Base-by-base conservation (phyloP, 1,284 basidiomycete species). In the Austropuccinia psidii region DNA sequence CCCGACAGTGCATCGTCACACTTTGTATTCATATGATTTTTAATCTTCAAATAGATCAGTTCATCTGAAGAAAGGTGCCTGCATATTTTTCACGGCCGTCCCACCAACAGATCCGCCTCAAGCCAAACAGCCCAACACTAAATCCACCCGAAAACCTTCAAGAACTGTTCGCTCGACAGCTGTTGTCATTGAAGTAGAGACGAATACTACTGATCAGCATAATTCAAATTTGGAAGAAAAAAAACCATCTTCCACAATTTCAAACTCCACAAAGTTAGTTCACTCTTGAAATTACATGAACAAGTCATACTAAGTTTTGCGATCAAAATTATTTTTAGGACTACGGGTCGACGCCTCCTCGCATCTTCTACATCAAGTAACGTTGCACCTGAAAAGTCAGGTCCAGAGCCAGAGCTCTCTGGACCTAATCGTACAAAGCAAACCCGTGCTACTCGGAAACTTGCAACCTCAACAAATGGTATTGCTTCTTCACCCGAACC, bases 31-130 rank as follows among this genome's bases (percentile, higher is more conserved):
- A 45, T 45, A 11, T 11, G 41, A 11, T 27, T 69, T 7, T 49
- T 60, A 11, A 5, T 31, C 1, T 31, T 47, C 43, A n/a, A 21
- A n/a, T 37, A 69, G 67, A 39, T 57, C 55, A n/a, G 55, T 69
- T 60, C 67, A 69, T 60, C 67, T 69, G 11, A 69, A 58, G 52
- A 69, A 69, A 49, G 67, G 67, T 17, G 49, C 67, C 35, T 69
- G 67, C 43, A 60, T 69, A 15, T 69, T 69, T 27, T 69, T 69
- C 31, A 69, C 67, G 31, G 67, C 67, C 1, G 24, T 24, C 8
- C 55, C 37, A 24, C 29, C 67, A n/a, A 29, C 67, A 33, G 43
- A 47, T 31, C n/a, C n/a, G n/a, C n/a, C n/a, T n/a, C 31, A 31
- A 52, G 7, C n/a, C 19, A 52, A 67, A 9, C 54, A 68, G 17